These are phyloP conservation scores for Picochlorum sp. DNA, from an alignment of 139 green algal genomes.

Conservation along the genomic window DNA sequence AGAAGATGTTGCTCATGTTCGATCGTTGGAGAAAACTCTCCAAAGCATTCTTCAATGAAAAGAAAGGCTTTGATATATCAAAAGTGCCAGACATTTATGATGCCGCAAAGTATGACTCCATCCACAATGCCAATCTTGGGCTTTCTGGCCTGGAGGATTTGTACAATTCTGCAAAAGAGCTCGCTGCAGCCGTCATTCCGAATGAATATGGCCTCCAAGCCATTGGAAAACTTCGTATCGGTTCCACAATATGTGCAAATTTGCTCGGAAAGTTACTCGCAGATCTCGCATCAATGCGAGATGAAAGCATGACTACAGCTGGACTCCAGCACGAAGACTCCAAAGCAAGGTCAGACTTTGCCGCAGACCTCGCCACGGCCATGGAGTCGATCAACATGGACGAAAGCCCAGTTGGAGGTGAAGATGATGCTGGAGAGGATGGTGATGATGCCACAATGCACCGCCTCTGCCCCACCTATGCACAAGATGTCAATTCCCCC, in stretches of 20 bases:
- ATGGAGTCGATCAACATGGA: not conserved
- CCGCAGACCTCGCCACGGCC: not conserved
- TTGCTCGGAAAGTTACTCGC: constrained; percentile 88
- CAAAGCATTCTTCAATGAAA: constrained; percentile 76
- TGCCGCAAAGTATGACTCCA: constrained; percentile 84
- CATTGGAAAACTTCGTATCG: constrained; percentile 66
- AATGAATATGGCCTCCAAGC: constrained; percentile 79
- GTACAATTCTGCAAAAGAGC: constrained; percentile 53
- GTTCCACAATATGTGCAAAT: constrained; percentile 53
- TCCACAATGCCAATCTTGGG: constrained; percentile 87
- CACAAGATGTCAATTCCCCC: constrained; percentile 85
- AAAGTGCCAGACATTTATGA: constrained; percentile 96
- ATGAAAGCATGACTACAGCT: constrained; percentile 56
- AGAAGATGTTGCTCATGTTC: constrained; percentile 84
- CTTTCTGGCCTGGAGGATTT: constrained; percentile 49
- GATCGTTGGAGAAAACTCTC: constrained; percentile 86
- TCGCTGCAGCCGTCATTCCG: constrained; percentile 79
- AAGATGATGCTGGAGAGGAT: not conserved
- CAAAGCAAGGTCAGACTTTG: not conserved
- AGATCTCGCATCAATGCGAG: constrained; percentile 81
- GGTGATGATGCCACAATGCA: constrained; percentile 34
- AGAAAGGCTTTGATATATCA: constrained; percentile 77
- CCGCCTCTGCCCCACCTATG: constrained; percentile 78
- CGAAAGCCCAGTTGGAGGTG: not conserved
- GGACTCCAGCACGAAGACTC: constrained; percentile 15